Base-by-base conservation (phyloP, 352 stramenopile species). In the Phytopythium boreale region DNA sequence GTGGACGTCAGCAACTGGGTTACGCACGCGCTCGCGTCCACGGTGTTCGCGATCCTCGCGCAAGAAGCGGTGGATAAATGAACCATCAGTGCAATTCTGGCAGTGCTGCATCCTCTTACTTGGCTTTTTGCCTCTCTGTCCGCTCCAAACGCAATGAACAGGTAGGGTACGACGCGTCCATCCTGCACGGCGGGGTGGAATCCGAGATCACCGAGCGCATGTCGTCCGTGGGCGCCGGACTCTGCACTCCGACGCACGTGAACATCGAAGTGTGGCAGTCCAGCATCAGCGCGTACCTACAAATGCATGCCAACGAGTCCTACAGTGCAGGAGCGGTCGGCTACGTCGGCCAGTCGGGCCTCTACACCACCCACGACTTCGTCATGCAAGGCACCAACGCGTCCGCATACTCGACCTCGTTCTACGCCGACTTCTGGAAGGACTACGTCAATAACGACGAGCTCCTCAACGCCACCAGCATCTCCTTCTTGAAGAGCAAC, bases 191-290 rank as follows among this genome's bases (percentile, higher is more conserved):
- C 4, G 64, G 37, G 20, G 10, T 14, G 12, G 39, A n/a, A 12
- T 26, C 46, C 1, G 43, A 70, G 5, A 47, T 68, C 26, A 75
- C 71, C 0, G 65, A 81, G 62, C 64, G 70, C 2, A 81, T 79
- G 70, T 72, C 68, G 1, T 79, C 74, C 1, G 70, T 62, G 1
- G 55, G 59, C 15, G 56, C 63, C 0, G 79, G 79, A 4, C 20
- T 69, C 0, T 89, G 77, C 36, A 88, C 70, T 0, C 84, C 80
- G 20, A 81, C 72, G 8, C 82, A 92, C 49, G 3, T 82, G 15
- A 90, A 88, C 43, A 26, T 76, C 29, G 84, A 90, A 34, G 76
- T 87, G 0, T 89, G 80, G 81, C 61, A 68, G 0, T 62, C 70
- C 0, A 72, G 63, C 5, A 75, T 71, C 0, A 63, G 81, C 19